Percentiles rank a stretch among this genome's conserved stretches.
Evolutionary conservation across 805 yeast species (phyloP).

Genomic region (Brettanomyces naardenensis): DNA sequence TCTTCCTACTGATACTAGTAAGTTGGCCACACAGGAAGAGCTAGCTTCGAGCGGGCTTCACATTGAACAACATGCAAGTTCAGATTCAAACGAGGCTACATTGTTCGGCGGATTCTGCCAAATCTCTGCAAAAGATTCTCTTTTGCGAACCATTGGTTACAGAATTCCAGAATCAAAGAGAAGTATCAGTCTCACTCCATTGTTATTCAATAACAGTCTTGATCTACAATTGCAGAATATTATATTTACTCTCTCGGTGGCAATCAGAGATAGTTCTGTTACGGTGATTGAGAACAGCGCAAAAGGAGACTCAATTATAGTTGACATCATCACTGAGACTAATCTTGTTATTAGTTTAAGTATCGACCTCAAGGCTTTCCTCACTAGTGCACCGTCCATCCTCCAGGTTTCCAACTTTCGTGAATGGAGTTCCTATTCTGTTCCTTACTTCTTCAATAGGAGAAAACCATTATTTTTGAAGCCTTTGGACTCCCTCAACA

Average conservation of each 20-base stretch:
- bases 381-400: constrained; percentile 8
- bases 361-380: constrained; percentile 37
- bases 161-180: constrained; percentile 25
- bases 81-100: constrained; percentile 1
- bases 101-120: constrained; percentile 14
- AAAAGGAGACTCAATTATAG: constrained; percentile 21
- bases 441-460: constrained; percentile 57
- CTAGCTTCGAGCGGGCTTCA: constrained; percentile 1
- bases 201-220: constrained; percentile 28
- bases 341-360: constrained; percentile 45
- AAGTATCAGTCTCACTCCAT: constrained; percentile 32
- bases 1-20: constrained; percentile 7
- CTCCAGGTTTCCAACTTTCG: constrained; percentile 21
- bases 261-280: constrained; percentile 29
- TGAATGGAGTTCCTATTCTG: constrained; percentile 61
- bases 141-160: constrained; percentile 25
- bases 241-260: constrained; percentile 31
- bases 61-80: background rate
- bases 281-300: constrained; percentile 24
- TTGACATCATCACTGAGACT: constrained; percentile 46
- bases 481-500: constrained; percentile 34
- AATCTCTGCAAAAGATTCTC: constrained; percentile 9
- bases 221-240: constrained; percentile 30
- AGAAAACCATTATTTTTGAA: constrained; percentile 47
- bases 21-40: constrained; percentile 4